A percentile compares a stretch with the other conserved stretches of the same genome.
Conservation (phyloP, 441 rosid genomes). For the Erodium moschatum region DNA sequence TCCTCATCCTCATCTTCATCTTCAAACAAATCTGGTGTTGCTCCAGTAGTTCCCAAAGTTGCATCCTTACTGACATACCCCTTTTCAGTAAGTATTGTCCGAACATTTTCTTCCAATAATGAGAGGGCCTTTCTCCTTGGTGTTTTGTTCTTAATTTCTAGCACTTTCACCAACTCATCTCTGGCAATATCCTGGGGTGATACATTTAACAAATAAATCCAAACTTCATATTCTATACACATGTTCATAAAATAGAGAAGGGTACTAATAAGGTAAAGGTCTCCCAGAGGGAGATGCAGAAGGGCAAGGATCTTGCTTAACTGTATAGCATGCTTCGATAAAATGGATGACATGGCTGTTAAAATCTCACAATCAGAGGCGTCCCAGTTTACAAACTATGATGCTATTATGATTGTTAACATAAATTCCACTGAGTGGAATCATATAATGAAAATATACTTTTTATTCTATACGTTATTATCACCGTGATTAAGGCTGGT, state of each 20-base stretch:
- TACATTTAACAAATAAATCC: slow-evolving; percentile 16
- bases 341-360: background rate
- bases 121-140: slow-evolving; percentile 85
- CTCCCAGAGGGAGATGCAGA: background rate
- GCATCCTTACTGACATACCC: slow-evolving; percentile 70
- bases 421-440: background rate
- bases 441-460: background rate
- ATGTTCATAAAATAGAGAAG: background rate
- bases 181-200: slow-evolving; percentile 71
- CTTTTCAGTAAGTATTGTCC: slow-evolving; percentile 66
- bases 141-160: slow-evolving; percentile 71
- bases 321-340: background rate
- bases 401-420: background rate
- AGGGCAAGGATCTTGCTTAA: background rate
- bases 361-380: background rate
- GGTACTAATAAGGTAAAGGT: background rate
- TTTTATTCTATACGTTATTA: background rate
- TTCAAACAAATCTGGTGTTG: slow-evolving; percentile 55
- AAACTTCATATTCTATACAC: slow-evolving; percentile 4
- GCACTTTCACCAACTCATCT: slow-evolving; percentile 58
- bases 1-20: slow-evolving; percentile 98
- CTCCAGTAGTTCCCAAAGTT: slow-evolving; percentile 44
- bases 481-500: background rate
- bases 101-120: slow-evolving; percentile 73
- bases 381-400: background rate